Percentiles rank a stretch among this genome's conserved stretches.
These are phyloP conservation scores for Hypomontagnella submonticulosa DNA, from an alignment of 495 filamentous ascomycete genomes.

Conservation along the genomic window DNA sequence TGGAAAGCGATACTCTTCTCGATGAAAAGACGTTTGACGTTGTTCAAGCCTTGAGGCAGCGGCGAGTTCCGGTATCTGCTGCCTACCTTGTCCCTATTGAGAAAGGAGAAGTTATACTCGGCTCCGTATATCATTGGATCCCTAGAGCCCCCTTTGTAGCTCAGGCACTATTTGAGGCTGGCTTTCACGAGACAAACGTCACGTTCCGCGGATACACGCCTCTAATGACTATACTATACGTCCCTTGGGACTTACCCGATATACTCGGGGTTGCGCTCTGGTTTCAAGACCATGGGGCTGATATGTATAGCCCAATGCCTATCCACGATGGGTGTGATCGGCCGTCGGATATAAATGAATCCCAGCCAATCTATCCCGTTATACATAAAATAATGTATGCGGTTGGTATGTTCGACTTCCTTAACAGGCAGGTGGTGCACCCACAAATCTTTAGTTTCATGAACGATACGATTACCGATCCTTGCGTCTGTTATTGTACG, in stretches of 20 bases:
- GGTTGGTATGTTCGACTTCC: background rate
- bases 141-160: background rate
- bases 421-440: no score
- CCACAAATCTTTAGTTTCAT: background rate
- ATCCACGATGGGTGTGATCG: no score
- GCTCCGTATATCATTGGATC: background rate
- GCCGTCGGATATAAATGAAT: no score
- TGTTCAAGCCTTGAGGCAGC: background rate
- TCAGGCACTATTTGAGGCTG: slow-evolving; percentile 13
- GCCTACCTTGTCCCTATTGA: background rate
- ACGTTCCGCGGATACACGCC: background rate
- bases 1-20: slow-evolving; percentile 3
- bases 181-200: slow-evolving; percentile 5
- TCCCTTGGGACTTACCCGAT: background rate
- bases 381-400: background rate
- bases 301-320: slow-evolving; percentile 10
- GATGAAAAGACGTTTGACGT: slow-evolving; percentile 20
- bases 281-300: slow-evolving; percentile 24
- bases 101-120: background rate
- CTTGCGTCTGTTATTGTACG: slow-evolving; percentile 18
- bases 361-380: no score
- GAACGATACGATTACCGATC: background rate
- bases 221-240: background rate
- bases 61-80: background rate
- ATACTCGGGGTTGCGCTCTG: slow-evolving; percentile 1